phyloP scores from a whole-genome alignment of 192 early-diverging fungal genomes.

The Coemansia reversa region DNA sequence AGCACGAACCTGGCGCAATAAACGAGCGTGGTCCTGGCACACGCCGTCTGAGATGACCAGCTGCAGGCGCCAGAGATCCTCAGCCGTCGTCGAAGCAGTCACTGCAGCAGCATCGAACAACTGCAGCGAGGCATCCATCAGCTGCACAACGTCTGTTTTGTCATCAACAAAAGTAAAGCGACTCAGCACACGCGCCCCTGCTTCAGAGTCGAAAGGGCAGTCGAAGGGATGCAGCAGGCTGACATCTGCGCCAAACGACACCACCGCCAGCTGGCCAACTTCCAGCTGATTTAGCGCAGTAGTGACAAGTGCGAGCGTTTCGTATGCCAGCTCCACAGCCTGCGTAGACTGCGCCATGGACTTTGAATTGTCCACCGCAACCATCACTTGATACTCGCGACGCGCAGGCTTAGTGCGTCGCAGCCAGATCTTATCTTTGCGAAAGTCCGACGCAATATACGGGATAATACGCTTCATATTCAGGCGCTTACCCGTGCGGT shows the following conservation, averaged over 20 bases:
- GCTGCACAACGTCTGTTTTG: conserved; percentile 78
- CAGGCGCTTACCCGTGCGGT: conserved; percentile 95
- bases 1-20: conserved; percentile 83
- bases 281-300: conserved; percentile 93
- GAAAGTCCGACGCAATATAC: conserved; percentile 98
- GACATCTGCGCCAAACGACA: conserved; percentile 87
- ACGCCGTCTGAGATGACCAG: conserved; percentile 96
- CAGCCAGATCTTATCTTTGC: conserved; percentile 99
- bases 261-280: conserved; percentile 88
- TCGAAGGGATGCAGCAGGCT: conserved; percentile 94
- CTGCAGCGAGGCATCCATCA: conserved; percentile 82
- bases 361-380: conserved; percentile 94
- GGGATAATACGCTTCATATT: conserved; percentile 99
- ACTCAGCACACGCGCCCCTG: conserved; percentile 87
- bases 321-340: conserved; percentile 86
- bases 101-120: conserved; percentile 72
- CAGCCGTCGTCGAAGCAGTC: conserved; percentile 23
- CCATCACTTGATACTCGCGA: conserved; percentile 97
- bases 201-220: conserved; percentile 80
- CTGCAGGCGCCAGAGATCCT: conserved; percentile 94
- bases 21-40: conserved; percentile 87
- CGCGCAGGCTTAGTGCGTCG: conserved; percentile 95
- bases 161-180: conserved; percentile 90
- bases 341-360: conserved; percentile 85
- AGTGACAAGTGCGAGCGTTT: conserved; percentile 89